phyloP scores from a whole-genome alignment of 129 eudicot genomes.

The Flaveria brownii region DNA sequence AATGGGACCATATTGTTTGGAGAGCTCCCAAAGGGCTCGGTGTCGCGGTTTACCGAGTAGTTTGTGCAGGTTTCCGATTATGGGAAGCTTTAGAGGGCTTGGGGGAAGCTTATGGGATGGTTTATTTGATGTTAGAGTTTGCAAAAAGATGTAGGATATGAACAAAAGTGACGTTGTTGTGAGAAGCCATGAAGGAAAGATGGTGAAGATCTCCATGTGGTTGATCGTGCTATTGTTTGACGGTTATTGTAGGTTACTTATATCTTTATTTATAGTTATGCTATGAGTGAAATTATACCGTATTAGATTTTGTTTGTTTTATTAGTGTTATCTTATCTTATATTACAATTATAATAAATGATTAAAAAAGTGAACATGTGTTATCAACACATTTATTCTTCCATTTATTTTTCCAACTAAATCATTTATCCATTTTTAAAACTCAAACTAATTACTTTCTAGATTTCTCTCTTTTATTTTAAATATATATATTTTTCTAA shows the following conservation, averaged over 20 bases:
- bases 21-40: not conserved
- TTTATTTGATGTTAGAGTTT: not conserved
- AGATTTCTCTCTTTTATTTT: too few relatives aligned
- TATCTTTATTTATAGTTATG: not conserved
- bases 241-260: not conserved
- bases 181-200: conserved; percentile 1
- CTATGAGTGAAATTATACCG: too few relatives aligned
- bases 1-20: conserved; percentile 8
- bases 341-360: too few relatives aligned
- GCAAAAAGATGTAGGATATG: not conserved
- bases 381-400: too few relatives aligned
- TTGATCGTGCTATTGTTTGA: not conserved
- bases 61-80: conserved; percentile 2
- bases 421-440: too few relatives aligned
- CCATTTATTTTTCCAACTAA: too few relatives aligned
- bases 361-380: too few relatives aligned
- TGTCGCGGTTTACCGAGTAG: not conserved
- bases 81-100: conserved; percentile 7
- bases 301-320: too few relatives aligned
- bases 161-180: not conserved
- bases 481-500: too few relatives aligned
- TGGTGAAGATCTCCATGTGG: conserved; percentile 1
- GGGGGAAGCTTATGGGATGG: not conserved
- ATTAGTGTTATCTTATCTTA: too few relatives aligned
- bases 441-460: too few relatives aligned